Evolutionary conservation across 1,284 basidiomycete genomes (phyloP).

Genomic region (Flammula alnicola): DNA sequence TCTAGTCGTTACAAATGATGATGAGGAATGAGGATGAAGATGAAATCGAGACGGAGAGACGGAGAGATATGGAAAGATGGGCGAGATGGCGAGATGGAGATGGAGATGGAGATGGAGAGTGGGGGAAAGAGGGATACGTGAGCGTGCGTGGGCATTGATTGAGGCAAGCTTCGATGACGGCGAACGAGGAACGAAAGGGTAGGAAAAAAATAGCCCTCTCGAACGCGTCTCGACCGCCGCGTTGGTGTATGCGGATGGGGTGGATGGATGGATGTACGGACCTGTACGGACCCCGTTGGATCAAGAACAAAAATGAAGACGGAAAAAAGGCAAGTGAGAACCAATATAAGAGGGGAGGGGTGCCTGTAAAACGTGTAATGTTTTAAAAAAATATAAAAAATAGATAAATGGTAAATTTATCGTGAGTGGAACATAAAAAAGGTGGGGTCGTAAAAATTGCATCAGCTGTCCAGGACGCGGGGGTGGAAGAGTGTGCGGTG

Average conservation of each 20-base stretch:
- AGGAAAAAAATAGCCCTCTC: neutral
- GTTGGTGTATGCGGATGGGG: neutral
- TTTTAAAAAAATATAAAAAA: conserved; percentile 27
- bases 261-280: conserved; percentile 3
- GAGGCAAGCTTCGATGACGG: neutral
- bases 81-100: too few relatives aligned
- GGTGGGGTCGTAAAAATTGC: conserved; percentile 25
- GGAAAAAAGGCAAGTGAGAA: conserved; percentile 26
- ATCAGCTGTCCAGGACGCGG: conserved; percentile 24
- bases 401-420: conserved; percentile 31
- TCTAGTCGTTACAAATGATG: conserved; percentile 70
- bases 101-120: conserved; percentile 10
- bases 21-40: conserved; percentile 27
- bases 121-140: too few relatives aligned
- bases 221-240: neutral
- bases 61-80: conserved; percentile 15
- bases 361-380: conserved; percentile 18
- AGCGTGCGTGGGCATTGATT: too few relatives aligned
- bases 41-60: too few relatives aligned
- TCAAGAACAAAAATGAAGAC: conserved; percentile 28
- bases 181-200: neutral
- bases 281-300: conserved; percentile 9
- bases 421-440: conserved; percentile 16
- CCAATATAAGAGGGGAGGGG: conserved; percentile 25
- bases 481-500: conserved; percentile 27